Base-by-base conservation (phyloP, 2,329 filamentous ascomycete genomes). In the Pseudonectria buxi region DNA sequence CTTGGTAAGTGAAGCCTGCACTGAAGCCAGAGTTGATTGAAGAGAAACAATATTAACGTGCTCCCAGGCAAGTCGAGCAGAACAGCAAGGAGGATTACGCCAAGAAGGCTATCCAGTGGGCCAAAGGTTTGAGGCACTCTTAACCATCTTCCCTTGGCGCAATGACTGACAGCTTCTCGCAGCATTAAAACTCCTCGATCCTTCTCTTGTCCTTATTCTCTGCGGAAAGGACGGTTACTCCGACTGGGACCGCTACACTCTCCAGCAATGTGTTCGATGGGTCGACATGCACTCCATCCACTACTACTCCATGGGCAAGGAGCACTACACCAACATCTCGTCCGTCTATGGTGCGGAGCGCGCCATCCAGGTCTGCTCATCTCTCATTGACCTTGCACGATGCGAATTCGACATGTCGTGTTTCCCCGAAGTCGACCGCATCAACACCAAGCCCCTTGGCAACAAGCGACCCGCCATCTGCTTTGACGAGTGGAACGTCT, bases 401-500 rank as follows among this genome's bases (percentile, higher is more conserved):
- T 43, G 38, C 32, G 38, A 43, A 9, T 43, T 43, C 18, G 41
- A 43, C 35, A 26, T 43, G 38, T 43, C 41, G 1, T 22, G 11
- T 13, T 43, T 38, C 30, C 41, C 38, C 9, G 41, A 43, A 7
- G 14, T 87, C 1, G 82, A 82, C 0, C 69, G 78, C 29, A 78
- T 85, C 52, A 77, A 83, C 55, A 81, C 81, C 56, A 62, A 65
- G 31, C 61, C 69, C 0, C 64, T 65, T 1, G 72, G 78, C 15
- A 72, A 73, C 6, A 66, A 71, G 6, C 78, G 75, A 4, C 41
- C 41, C 22, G 79, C 70, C 24, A 85, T 88, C 55, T 87, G 83
- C 64, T 87, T 87, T 56, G 83, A 87, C 55, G 83, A 87, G 59
- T 87, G 83, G 83, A 88, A 87, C 55, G 82, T 87, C 10, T 88